Evolutionary conservation across 768 basidiomycete species (phyloP).

Genomic region (Xerocomellus amylosporus): DNA sequence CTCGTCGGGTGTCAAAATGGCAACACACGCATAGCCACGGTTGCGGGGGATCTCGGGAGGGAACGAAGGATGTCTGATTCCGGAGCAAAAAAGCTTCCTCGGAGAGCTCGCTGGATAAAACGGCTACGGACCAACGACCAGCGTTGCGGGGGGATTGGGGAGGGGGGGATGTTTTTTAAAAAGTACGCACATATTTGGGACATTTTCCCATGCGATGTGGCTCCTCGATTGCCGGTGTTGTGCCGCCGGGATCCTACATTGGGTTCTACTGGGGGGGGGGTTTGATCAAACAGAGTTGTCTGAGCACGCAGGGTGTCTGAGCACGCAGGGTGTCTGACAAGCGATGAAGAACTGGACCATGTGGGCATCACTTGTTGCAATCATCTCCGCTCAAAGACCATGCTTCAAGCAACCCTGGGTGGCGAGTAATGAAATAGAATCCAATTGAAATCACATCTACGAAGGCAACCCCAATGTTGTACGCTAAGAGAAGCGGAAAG

Average conservation of each 20-base stretch:
- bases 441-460: conserved; percentile 17
- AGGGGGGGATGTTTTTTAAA: not conserved
- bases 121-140: not conserved
- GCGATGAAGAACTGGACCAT: not conserved
- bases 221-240: not conserved
- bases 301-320: not conserved
- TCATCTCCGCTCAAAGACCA: conserved; percentile 8
- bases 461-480: conserved; percentile 32
- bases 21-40: not conserved
- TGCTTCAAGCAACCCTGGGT: conserved; percentile 4
- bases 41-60: conserved; percentile 1
- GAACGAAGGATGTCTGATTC: not conserved
- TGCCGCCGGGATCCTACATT: not conserved
- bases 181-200: not conserved
- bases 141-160: not conserved
- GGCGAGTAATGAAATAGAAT: conserved; percentile 1
- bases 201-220: not conserved
- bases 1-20: not conserved
- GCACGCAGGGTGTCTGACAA: not conserved
- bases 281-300: not conserved
- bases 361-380: not conserved
- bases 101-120: not conserved
- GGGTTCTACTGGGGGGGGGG: not conserved
- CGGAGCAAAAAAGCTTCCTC: not conserved
- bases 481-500: conserved; percentile 21